phyloP scores from a whole-genome alignment of 2,329 filamentous ascomycete genomes.

The Sclerotinia subarctica region DNA sequence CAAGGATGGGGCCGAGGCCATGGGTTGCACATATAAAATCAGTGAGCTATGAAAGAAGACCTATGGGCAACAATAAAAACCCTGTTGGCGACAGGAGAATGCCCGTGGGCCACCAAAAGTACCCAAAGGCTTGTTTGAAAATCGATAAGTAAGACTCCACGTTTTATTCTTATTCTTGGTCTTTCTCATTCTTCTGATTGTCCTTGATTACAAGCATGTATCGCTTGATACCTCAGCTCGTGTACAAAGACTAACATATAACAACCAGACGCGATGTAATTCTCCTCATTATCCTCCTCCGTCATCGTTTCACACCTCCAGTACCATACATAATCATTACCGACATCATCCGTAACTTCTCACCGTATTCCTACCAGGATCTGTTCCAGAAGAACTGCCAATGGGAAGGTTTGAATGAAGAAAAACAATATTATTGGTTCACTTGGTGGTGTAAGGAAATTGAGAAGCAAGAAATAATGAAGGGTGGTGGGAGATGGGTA shows the following conservation, averaged over 20 bases:
- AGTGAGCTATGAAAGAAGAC: too few species aligned
- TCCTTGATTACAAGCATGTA: rapidly evolving
- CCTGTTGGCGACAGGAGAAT: background rate
- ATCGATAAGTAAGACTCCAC: background rate
- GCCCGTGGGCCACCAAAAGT: background rate
- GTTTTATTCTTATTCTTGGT: background rate
- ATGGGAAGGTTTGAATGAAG: background rate
- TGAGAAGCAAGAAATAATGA: slow-evolving; percentile 7
- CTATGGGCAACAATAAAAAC: background rate
- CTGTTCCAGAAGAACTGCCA: background rate
- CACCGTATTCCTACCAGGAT: background rate
- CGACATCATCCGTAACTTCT: slow-evolving; percentile 18
- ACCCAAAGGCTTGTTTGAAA: background rate
- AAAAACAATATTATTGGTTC: slow-evolving; percentile 9
- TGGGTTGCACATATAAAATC: background rate
- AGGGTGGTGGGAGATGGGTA: slow-evolving; percentile 18
- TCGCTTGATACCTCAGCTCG: background rate
- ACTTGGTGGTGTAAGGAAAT: slow-evolving; percentile 9
- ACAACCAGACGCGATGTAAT: slow-evolving; percentile 18
- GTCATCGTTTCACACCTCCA: slow-evolving; percentile 25
- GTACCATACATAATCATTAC: slow-evolving; percentile 26
- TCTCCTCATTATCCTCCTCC: slow-evolving; percentile 27
- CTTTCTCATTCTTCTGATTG: background rate
- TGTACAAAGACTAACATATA: background rate
- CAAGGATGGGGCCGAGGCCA: background rate